These are phyloP conservation scores for Petrea volubilis DNA, from an alignment of 257 asterid genomes.

Conservation along the genomic window DNA sequence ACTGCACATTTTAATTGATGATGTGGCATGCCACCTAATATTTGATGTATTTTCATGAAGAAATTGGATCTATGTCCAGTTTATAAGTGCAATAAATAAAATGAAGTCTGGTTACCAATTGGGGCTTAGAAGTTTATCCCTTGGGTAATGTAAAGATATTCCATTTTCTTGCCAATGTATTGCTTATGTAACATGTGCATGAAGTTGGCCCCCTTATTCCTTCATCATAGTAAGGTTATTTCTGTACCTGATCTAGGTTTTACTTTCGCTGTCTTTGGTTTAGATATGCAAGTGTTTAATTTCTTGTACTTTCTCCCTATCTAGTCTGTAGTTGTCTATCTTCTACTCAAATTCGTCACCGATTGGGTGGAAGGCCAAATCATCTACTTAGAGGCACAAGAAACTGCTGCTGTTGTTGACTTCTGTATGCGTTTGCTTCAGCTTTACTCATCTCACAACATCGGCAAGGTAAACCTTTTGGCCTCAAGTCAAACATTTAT, in stretches of 20 bases:
- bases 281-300: not conserved
- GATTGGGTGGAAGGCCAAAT: conserved; percentile 98
- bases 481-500: not conserved
- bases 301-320: conserved; percentile 20
- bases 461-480: conserved; percentile 74
- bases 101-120: not conserved
- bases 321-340: conserved; percentile 83
- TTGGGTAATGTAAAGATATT: not conserved
- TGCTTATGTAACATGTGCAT: not conserved
- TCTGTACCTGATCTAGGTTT: not conserved
- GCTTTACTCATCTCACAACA: conserved; percentile 89
- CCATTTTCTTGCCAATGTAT: conserved; percentile 8
- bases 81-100: not conserved
- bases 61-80: not conserved
- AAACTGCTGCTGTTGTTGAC: conserved; percentile 81
- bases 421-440: conserved; percentile 89
- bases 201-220: not conserved
- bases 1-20: not conserved
- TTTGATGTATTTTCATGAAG: not conserved
- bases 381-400: conserved; percentile 84
- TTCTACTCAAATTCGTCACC: conserved; percentile 85
- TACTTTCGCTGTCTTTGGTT: not conserved
- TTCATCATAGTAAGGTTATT: not conserved
- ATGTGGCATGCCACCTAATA: too few relatives aligned
- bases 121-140: not conserved